Evolutionary conservation across 306 rosid genomes (phyloP).

Genomic region (Trifolium repens): DNA sequence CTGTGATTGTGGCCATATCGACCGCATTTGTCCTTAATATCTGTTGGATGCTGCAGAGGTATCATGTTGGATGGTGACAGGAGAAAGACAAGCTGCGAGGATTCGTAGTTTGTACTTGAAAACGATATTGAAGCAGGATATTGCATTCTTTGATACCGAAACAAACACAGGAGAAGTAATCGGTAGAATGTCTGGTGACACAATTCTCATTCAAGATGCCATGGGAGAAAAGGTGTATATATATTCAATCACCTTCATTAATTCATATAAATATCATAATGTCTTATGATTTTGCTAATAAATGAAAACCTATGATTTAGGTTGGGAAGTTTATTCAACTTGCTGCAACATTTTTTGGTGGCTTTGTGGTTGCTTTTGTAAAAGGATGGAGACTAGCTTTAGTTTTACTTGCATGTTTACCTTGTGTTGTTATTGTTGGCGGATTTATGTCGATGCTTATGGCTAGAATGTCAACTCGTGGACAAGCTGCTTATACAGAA

Average conservation of each 20-base stretch:
- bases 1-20: background rate
- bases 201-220: conserved; percentile 90
- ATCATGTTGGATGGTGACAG: conserved; percentile 87
- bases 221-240: conserved; percentile 82
- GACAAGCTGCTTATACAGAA: conserved; percentile 84
- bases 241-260: background rate
- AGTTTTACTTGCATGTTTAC: conserved; percentile 68
- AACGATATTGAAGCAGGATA: conserved; percentile 80
- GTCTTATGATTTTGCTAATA: background rate
- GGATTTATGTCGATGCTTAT: conserved; percentile 51
- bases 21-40: background rate
- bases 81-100: conserved; percentile 85
- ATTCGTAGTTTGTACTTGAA: conserved; percentile 80
- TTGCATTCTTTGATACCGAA: conserved; percentile 85
- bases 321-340: conserved; percentile 90
- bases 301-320: conserved; percentile 45
- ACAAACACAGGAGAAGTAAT: conserved; percentile 81
- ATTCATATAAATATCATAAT: background rate
- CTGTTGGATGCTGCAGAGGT: conserved; percentile 64
- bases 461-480: conserved; percentile 72
- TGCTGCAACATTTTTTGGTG: conserved; percentile 68
- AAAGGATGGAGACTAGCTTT: conserved; percentile 83
- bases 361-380: conserved; percentile 63
- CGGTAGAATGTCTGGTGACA: conserved; percentile 94
- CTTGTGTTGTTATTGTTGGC: conserved; percentile 59